Base-by-base conservation (phyloP, 2,329 filamentous ascomycete genomes). In the Aspergillus felis region DNA sequence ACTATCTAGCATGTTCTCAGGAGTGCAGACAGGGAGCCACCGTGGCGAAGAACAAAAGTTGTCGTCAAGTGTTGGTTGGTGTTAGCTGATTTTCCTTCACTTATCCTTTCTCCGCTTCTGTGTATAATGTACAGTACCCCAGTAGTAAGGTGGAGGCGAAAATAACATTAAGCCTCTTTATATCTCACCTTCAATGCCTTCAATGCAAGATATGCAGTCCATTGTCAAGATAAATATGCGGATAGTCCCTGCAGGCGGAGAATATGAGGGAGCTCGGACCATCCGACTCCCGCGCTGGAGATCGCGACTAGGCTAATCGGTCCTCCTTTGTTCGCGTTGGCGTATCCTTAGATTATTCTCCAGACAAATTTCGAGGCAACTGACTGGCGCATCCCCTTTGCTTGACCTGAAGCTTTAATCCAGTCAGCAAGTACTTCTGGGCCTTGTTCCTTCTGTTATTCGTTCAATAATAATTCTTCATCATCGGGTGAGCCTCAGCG, bases 291-390 rank as follows among this genome's bases (percentile, higher is more conserved):
- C 60, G 58, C 61, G 60, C 56, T 67, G 69, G 66, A 71, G 70
- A 72, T 74, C 72, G 72, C 72, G 72, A 74, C 71, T 73, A 69
- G 68, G 68, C 60, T 61, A 55, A 54, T 54, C 59, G 52, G 53
- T 56, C 59, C 60, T 38, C 32, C 32, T 61, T 64, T 60, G 51
- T 61, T 58, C 60, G 58, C 58, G 60, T 61, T 61, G 54, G 49
- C 48, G 48, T 50, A 32, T 53, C 50, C 51, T 44, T 38, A n/a
- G 48, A 29, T 58, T 38, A 55, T 53, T 54, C 51, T 61, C 56
- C 51, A 54, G 25, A 44, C 56, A 38, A 20, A 14, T 14, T 20
- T 29, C n/a, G 10, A 25, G 10, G 9, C n/a, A 24, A 44, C 41
- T 44, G 41, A 44, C 41, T 10, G 20, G 41, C 8, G 41, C 41